Percentiles rank a stretch among this genome's conserved stretches.
phyloP scores from a whole-genome alignment of 1,284 basidiomycete species.

The Porogramme epimiltina region DNA sequence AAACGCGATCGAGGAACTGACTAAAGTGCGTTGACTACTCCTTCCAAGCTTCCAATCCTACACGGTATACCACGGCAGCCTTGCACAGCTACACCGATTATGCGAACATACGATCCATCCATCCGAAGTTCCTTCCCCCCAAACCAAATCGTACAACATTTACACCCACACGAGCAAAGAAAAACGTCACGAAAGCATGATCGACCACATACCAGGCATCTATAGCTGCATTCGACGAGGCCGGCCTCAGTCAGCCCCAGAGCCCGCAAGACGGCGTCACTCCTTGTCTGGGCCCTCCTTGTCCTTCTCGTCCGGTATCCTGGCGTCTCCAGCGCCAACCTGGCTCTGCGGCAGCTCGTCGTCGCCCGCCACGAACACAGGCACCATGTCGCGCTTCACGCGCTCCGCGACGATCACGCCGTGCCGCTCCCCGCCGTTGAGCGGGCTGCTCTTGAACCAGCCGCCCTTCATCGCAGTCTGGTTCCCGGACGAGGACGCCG shows the following conservation, averaged over 20 bases:
- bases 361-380: no score
- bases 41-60: neutral
- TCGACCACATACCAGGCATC: neutral
- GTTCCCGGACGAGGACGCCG: conserved; percentile 29
- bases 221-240: no score
- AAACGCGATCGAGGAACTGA: no score
- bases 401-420: conserved; percentile 45
- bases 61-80: no score
- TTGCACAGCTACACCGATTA: neutral
- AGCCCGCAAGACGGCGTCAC: neutral
- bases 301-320: conserved; percentile 27
- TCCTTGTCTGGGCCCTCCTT: conserved; percentile 36
- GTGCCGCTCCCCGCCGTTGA: conserved; percentile 40
- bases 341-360: no score
- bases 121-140: neutral
- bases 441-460: conserved; percentile 72
- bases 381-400: conserved; percentile 35
- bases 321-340: conserved; percentile 1
- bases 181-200: neutral
- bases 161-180: neutral
- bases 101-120: neutral
- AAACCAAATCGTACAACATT: neutral
- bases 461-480: conserved; percentile 44
- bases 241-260: no score
- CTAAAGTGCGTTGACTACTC: neutral